Percentiles rank a stretch among this genome's conserved stretches.
phyloP scores from a whole-genome alignment of 1,284 basidiomycete species.

The Apiotrichum gracile region DNA sequence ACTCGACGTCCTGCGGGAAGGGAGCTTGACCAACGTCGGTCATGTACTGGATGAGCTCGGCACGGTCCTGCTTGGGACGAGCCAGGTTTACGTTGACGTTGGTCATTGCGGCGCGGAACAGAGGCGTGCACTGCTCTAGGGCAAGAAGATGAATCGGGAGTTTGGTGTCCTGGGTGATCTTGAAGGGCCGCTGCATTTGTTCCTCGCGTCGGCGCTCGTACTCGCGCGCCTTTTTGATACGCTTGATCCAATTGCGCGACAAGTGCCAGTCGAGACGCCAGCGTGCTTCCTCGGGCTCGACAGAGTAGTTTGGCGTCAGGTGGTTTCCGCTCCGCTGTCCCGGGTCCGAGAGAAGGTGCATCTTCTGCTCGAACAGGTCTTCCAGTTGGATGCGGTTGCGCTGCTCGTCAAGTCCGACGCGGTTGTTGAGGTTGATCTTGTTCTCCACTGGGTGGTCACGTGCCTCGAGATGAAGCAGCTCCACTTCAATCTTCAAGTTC shows the following conservation, averaged over 20 bases:
- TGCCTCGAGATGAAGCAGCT: constrained; percentile 67
- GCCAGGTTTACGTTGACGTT: constrained; percentile 58
- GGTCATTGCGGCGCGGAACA: constrained; percentile 65
- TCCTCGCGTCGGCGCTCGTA: constrained; percentile 49
- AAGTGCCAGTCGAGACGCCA: constrained; percentile 66
- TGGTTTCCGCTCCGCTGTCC: constrained; percentile 17
- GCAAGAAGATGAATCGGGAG: constrained; percentile 51
- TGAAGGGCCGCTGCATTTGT: constrained; percentile 35
- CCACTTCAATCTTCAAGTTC: constrained; percentile 58
- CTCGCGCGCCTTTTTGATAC: constrained; percentile 47
- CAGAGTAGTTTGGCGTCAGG: constrained; percentile 46
- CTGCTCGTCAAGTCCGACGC: constrained; percentile 69
- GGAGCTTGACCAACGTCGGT: constrained; percentile 32
- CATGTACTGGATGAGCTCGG: constrained; percentile 54
- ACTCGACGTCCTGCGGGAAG: constrained; percentile 66
- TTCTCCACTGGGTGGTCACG: constrained; percentile 84
- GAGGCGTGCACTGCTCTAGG: constrained; percentile 57
- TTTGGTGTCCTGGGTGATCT: constrained; percentile 25
- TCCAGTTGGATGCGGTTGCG: constrained; percentile 69
- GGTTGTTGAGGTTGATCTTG: constrained; percentile 70
- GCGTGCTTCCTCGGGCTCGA: constrained; percentile 68
- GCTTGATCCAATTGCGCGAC: constrained; percentile 69
- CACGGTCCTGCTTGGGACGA: constrained; percentile 52
- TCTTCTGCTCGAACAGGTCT: constrained; percentile 72
- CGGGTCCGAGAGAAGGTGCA: constrained; percentile 51